A percentile compares a stretch with the other conserved stretches of the same genome.
These are phyloP conservation scores for Fusarium drepaniforme DNA, from an alignment of 2,329 filamentous ascomycete genomes.

Conservation along the genomic window DNA sequence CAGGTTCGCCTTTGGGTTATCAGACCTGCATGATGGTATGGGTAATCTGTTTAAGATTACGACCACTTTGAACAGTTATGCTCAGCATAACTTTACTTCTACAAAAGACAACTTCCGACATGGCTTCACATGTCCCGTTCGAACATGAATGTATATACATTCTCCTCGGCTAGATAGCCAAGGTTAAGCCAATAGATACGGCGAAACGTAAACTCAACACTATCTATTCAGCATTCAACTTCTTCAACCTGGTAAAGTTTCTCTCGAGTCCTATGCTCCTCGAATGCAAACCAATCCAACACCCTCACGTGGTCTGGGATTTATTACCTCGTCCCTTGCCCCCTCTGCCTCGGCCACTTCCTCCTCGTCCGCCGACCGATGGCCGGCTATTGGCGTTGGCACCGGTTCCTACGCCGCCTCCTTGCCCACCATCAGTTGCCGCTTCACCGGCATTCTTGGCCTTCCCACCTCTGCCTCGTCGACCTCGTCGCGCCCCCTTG, in stretches of 20 bases:
- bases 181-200: slow-evolving; percentile 25
- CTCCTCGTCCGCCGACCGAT: slow-evolving; percentile 34
- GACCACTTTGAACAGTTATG: background rate
- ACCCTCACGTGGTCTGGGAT: slow-evolving; percentile 16
- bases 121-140: background rate
- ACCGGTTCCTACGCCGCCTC: slow-evolving; percentile 19
- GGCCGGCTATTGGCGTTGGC: slow-evolving; percentile 29
- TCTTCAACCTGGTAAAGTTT: slow-evolving; percentile 5
- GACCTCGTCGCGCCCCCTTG: slow-evolving; percentile 47
- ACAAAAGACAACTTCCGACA: background rate
- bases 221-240: slow-evolving; percentile 5
- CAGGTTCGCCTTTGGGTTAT: background rate
- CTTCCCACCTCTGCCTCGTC: slow-evolving; percentile 49
- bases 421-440: slow-evolving; percentile 31
- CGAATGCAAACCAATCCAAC: slow-evolving; percentile 12
- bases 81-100: background rate
- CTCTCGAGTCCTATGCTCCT: slow-evolving; percentile 36
- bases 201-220: slow-evolving; percentile 13
- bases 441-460: slow-evolving; percentile 38
- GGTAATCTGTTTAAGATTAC: background rate
- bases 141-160: slow-evolving; percentile 30
- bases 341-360: slow-evolving; percentile 39
- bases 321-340: slow-evolving; percentile 39
- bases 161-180: slow-evolving; percentile 12
- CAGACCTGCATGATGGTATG: background rate